Conservation (phyloP, 768 basidiomycete species). For the Tylopilus balloui region DNA sequence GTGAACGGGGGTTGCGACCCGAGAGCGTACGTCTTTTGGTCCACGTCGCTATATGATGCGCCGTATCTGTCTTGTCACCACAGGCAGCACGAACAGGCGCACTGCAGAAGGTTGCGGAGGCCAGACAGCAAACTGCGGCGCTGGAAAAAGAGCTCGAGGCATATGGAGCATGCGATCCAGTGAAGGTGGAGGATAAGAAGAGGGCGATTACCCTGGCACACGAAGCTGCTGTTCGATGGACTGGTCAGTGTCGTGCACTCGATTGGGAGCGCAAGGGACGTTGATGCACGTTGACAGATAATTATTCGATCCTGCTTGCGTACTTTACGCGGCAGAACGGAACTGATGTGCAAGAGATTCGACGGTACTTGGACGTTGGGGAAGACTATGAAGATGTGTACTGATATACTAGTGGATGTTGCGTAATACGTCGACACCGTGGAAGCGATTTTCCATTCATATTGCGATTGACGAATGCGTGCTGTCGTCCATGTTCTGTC, state of each 20-base stretch:
- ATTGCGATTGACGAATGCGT: not conserved
- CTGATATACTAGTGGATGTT: slow-evolving; percentile 23
- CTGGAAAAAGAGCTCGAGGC: slow-evolving; percentile 67
- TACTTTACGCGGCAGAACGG: slow-evolving; percentile 63
- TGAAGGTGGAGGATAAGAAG: slow-evolving; percentile 71
- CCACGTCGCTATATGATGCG: not conserved
- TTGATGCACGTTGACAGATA: slow-evolving; percentile 43
- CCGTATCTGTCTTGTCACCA: not conserved
- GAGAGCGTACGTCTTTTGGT: slow-evolving; percentile 45
- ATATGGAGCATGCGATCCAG: slow-evolving; percentile 84
- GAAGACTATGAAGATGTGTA: slow-evolving; percentile 78
- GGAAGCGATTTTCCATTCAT: slow-evolving; percentile 8
- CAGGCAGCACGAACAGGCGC: slow-evolving; percentile 56
- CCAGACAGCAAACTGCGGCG: slow-evolving; percentile 44
- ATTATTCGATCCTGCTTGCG: slow-evolving; percentile 60
- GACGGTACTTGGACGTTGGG: slow-evolving; percentile 59
- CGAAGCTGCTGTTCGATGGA: slow-evolving; percentile 84
- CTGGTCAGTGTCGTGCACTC: slow-evolving; percentile 52
- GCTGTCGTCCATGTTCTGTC: not conserved
- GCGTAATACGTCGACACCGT: slow-evolving; percentile 16
- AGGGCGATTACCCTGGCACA: slow-evolving; percentile 71
- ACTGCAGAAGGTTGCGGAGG: slow-evolving; percentile 45
- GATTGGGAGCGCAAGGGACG: not conserved
- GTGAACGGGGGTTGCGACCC: slow-evolving; percentile 50
- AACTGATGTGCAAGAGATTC: slow-evolving; percentile 57